Conservation (phyloP, 2,329 filamentous ascomycete genomes). For the Aspergillus amoenus region DNA sequence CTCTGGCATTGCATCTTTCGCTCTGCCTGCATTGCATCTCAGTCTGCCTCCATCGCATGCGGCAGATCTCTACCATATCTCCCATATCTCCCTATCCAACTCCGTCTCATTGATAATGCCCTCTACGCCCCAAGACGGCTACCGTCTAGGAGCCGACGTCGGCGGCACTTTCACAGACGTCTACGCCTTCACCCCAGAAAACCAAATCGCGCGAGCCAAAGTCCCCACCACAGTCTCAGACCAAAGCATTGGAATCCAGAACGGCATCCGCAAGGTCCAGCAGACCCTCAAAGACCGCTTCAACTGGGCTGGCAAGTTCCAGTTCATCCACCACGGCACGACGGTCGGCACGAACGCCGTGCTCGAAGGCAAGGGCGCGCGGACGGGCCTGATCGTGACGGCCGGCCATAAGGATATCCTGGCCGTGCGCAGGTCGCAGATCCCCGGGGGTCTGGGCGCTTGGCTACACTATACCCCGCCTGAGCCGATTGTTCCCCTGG, state of each 20-base stretch:
- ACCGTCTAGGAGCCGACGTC: constrained; percentile 28
- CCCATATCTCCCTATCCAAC: no score
- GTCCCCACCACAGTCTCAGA: constrained; percentile 47
- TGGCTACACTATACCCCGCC: constrained; percentile 52
- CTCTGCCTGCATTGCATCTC: no score
- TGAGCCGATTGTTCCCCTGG: constrained; percentile 50
- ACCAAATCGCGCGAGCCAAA: constrained; percentile 47
- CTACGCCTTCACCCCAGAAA: constrained; percentile 47
- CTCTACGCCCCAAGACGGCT: neutral
- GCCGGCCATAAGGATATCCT: constrained; percentile 52
- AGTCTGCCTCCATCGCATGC: no score
- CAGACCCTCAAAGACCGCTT: constrained; percentile 39
- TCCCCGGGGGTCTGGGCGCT: constrained; percentile 51
- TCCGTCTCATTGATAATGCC: neutral
- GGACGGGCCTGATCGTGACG: constrained; percentile 49
- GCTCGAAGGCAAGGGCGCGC: constrained; percentile 51
- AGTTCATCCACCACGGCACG: constrained; percentile 52
- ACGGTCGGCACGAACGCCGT: constrained; percentile 53
- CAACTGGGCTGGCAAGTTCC: constrained; percentile 46
- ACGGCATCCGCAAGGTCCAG: constrained; percentile 47
- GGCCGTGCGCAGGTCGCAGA: constrained; percentile 48
- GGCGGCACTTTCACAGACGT: constrained; percentile 51
- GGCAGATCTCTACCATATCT: neutral
- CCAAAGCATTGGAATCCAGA: constrained; percentile 49
- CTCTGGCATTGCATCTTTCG: no score